Evolutionary conservation across 345 rosid species (phyloP).

Genomic region (Lepidium aucheri): DNA sequence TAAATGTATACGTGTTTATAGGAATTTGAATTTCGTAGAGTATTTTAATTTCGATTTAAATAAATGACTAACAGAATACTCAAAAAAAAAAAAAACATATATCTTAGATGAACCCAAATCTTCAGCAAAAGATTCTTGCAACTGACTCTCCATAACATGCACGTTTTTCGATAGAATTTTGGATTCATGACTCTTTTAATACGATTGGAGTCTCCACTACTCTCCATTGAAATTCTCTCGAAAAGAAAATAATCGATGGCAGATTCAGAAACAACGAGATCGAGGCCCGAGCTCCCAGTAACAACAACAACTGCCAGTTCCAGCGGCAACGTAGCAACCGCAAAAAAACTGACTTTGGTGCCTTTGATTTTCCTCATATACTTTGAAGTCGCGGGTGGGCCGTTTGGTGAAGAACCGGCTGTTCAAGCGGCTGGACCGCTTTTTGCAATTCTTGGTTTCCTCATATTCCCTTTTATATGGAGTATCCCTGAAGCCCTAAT

Average conservation of each 20-base stretch:
- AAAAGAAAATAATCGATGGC: not conserved
- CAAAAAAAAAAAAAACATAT: too few species aligned
- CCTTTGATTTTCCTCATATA: conserved; percentile 82
- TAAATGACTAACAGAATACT: too few species aligned
- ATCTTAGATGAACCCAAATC: too few species aligned
- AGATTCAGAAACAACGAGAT: conserved; percentile 1
- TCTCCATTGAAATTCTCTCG: not conserved
- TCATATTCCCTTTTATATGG: conserved; percentile 81
- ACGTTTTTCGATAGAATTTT: not conserved
- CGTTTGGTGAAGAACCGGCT: conserved; percentile 72
- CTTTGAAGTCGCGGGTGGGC: conserved; percentile 92
- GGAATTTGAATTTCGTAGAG: too few species aligned
- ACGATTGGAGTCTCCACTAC: not conserved
- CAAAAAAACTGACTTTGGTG: conserved; percentile 52
- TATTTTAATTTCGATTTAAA: too few species aligned
- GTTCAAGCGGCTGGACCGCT: conserved; percentile 79
- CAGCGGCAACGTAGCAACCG: not conserved
- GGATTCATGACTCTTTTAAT: not conserved
- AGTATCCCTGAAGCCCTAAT: conserved; percentile 81
- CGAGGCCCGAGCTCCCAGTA: conserved; percentile 12
- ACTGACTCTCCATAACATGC: too few species aligned
- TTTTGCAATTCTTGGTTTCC: conserved; percentile 56
- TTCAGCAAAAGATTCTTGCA: too few species aligned
- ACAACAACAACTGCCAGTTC: conserved; percentile 9
- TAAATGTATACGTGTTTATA: too few species aligned